Evolutionary conservation across 495 filamentous ascomycete genomes (phyloP), one percentile per base, ranked within the genome.

Genomic region (Viridothelium virens): DNA sequence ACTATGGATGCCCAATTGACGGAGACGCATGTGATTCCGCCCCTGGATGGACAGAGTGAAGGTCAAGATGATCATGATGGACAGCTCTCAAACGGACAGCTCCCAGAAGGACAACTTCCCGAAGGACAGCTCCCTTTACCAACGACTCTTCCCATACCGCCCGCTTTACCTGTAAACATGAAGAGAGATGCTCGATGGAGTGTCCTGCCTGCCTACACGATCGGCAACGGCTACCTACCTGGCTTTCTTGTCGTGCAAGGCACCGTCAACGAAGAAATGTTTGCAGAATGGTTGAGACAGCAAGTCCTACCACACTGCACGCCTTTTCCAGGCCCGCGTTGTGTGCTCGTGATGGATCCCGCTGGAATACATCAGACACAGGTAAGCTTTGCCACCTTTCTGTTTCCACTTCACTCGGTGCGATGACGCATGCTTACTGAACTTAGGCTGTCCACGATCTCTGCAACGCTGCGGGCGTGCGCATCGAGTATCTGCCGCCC

Each of bases 401-500:
- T 44, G 12, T 44, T 6, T 3, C 10, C 36, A 38, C 48, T 5
- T 7, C 41, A 44, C 14, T 7, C 14, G 7, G 41, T 44, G 6
- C 14, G 41, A 7, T 14, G 14, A 44, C 6, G 41, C 41, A 14
- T 44, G 41, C 41, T 36, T 7, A 59, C 53, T 18, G 33, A 18
- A 33, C 7, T 11, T 31, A 59, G 53, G 31, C 31, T 3, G 53
- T 59, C 4, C 53, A 59, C 31, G 53, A 59, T 59, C 53, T 59
- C 36, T 59, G 53, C 53, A 31, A 18, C 9, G 53, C 53, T 33
- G 53, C 53, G n/a, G 53, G 63, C 46, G 46, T 65, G 2, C 46
- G 46, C 18, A 65, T 65, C 33, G 63, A 65, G 37, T 65, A 65
- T 50, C 33, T 65, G 3, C 63, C 63, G 37, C 63, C 46, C 10